These are phyloP conservation scores for Trichoderma sp. DNA, from an alignment of 2,329 filamentous ascomycete species.

Conservation along the genomic window DNA sequence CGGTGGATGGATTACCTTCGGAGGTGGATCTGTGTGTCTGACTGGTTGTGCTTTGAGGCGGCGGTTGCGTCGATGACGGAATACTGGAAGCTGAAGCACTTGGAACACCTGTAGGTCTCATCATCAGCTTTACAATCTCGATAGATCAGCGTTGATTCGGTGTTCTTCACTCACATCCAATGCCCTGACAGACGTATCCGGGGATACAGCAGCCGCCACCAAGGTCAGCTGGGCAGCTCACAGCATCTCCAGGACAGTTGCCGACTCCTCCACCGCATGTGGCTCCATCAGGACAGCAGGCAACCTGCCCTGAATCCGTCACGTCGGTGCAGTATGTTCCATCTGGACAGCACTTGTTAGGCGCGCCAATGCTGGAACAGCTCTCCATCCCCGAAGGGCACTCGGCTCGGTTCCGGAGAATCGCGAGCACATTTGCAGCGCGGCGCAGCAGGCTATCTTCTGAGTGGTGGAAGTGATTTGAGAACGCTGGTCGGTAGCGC, in stretches of 20 bases:
- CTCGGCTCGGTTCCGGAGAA: conserved; percentile 56
- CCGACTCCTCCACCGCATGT: conserved; percentile 62
- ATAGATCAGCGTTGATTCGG: neutral
- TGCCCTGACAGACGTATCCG: conserved; percentile 64
- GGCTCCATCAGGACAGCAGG: conserved; percentile 67
- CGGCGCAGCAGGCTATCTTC: conserved; percentile 38
- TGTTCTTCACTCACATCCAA: conserved; percentile 60
- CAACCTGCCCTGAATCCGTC: conserved; percentile 62
- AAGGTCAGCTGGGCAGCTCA: conserved; percentile 59
- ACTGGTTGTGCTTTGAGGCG: conserved; percentile 35
- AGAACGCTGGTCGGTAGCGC: conserved; percentile 50
- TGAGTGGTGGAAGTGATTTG: conserved; percentile 40
- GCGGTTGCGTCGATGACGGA: conserved; percentile 20
- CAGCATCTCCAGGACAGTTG: conserved; percentile 58
- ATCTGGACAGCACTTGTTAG: conserved; percentile 70
- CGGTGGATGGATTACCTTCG: conserved; percentile 37
- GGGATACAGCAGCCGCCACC: conserved; percentile 76
- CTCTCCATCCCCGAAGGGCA: conserved; percentile 65
- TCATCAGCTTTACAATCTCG: neutral
- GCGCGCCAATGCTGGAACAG: conserved; percentile 61
- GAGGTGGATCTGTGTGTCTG: conserved; percentile 38
- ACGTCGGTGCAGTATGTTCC: conserved; percentile 65
- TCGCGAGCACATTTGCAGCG: conserved; percentile 44
- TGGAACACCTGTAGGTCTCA: conserved; percentile 30
- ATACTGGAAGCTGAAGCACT: conserved; percentile 32